A percentile compares a stretch with the other conserved stretches of the same genome.
These are phyloP conservation scores for Didymella segeticola DNA, from an alignment of 2,329 filamentous ascomycete genomes.

Conservation along the genomic window DNA sequence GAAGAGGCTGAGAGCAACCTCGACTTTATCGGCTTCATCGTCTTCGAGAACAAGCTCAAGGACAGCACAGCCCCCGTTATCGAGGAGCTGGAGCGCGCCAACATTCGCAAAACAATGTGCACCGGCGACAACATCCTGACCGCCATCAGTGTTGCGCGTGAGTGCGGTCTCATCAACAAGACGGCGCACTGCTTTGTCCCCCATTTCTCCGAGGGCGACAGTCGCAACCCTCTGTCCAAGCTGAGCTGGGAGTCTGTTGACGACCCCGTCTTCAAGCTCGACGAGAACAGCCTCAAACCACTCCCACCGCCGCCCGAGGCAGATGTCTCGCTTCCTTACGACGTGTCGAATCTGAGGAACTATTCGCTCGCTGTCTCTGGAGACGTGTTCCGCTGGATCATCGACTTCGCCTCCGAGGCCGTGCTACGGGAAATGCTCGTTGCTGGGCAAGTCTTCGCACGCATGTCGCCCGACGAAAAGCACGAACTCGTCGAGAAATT, in stretches of 20 bases:
- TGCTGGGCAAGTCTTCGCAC: conserved; percentile 88
- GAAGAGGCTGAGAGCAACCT: conserved; percentile 82
- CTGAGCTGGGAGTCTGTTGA: conserved; percentile 96
- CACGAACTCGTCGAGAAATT: conserved; percentile 97
- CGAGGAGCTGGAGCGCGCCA: conserved; percentile 79
- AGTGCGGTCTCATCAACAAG: conserved; percentile 82
- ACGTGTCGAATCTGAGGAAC: conserved; percentile 79
- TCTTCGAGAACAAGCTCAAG: conserved; percentile 99
- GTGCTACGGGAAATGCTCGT: conserved; percentile 88
- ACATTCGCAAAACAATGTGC: conserved; percentile 92
- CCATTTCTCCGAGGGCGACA: conserved; percentile 81
- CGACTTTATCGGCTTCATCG: conserved; percentile 93
- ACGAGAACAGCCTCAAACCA: conserved; percentile 82
- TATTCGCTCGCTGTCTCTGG: conserved; percentile 90
- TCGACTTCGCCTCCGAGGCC: conserved; percentile 86
- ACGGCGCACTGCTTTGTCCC: conserved; percentile 92
- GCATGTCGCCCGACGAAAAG: conserved; percentile 99
- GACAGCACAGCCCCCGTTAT: conserved; percentile 82
- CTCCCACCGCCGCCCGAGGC: conserved; percentile 71
- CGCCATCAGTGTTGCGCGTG: conserved; percentile 91
- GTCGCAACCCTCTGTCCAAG: conserved; percentile 73
- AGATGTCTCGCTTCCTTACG: conserved; percentile 85
- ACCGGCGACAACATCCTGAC: conserved; percentile 98
- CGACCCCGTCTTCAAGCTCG: conserved; percentile 76
- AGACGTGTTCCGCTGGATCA: conserved; percentile 94